Percentiles rank a stretch among this genome's conserved stretches.
Conservation (phyloP, 495 filamentous ascomycete species). For the Rhypophila decipiens region DNA sequence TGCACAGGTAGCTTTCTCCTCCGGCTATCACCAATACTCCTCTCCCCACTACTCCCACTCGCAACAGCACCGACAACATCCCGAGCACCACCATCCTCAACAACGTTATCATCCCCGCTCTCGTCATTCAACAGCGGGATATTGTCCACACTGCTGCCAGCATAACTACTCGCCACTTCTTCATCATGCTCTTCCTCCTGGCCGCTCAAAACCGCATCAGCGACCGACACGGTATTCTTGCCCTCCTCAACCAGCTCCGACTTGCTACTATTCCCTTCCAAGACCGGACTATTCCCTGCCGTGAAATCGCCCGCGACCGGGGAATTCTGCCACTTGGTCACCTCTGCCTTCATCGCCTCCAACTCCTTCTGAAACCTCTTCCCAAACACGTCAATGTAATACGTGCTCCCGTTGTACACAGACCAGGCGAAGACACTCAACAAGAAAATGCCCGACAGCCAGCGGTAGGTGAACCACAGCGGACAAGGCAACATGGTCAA, state of each 20-base stretch:
- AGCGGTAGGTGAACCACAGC: conserved; percentile 88
- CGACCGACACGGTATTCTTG: too few relatives aligned
- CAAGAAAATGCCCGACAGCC: conserved; percentile 71
- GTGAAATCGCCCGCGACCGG: conserved; percentile 40
- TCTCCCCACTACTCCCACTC: conserved; percentile 33
- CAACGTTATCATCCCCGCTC: conserved; percentile 40
- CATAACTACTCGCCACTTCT: conserved; percentile 7
- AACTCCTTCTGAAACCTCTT: conserved; percentile 95
- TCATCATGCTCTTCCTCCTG: conserved; percentile 7
- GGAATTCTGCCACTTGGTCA: conserved; percentile 75
- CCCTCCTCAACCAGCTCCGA: too few relatives aligned
- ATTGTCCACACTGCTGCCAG: conserved; percentile 46
- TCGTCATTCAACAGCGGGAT: conserved; percentile 51
- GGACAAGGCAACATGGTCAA: conserved; percentile 91
- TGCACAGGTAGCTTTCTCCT: conserved; percentile 23
- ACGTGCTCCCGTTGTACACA: conserved; percentile 91
- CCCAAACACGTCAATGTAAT: conserved; percentile 96
- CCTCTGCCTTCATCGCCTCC: conserved; percentile 81
- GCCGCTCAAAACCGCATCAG: too few relatives aligned
- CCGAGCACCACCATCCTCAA: conserved; percentile 30
- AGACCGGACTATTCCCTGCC: too few relatives aligned
- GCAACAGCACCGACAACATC: conserved; percentile 34
- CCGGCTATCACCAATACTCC: too few relatives aligned
- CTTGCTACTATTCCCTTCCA: too few relatives aligned
- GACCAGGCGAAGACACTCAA: conserved; percentile 79